Evolutionary conservation across 2,329 filamentous ascomycete genomes (phyloP).

Genomic region (Colletotrichum sansevieriae): DNA sequence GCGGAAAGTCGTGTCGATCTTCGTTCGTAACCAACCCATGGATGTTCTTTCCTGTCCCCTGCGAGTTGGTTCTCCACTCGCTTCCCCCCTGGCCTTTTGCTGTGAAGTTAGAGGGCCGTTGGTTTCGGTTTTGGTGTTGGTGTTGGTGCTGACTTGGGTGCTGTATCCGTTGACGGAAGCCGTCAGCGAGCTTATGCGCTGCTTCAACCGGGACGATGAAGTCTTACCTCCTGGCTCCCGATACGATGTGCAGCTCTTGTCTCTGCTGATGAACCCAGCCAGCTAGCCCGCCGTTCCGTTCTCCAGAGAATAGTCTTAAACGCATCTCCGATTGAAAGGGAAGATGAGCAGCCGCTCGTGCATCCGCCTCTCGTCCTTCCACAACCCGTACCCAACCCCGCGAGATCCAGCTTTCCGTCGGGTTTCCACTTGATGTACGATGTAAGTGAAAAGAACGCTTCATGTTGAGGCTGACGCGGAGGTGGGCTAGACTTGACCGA

Average conservation of each 20-base stretch:
- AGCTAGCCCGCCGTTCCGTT: conserved; percentile 4
- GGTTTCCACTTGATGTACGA: neutral
- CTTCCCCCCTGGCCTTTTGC: neutral
- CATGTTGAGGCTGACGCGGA: neutral
- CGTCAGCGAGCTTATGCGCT: conserved; percentile 5
- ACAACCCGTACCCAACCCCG: conserved; percentile 18
- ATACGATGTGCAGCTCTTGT: neutral
- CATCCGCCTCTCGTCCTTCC: neutral
- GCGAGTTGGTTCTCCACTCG: neutral
- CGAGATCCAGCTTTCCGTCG: conserved; percentile 11
- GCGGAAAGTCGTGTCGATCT: conserved; percentile 10
- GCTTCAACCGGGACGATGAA: conserved; percentile 4
- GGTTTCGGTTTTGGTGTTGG: no score
- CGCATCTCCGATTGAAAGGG: neutral
- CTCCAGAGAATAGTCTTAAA: conserved; percentile 8
- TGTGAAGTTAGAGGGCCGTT: neutral
- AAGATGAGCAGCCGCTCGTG: conserved; percentile 12
- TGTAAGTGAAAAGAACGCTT: neutral
- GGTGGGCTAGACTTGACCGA: neutral
- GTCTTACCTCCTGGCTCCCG: neutral
- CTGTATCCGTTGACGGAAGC: neutral
- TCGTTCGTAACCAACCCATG: conserved; percentile 16
- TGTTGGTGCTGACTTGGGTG: neutral
- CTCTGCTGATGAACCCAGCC: conserved; percentile 1
- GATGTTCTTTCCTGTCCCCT: no score